phyloP scores from a whole-genome alignment of 2,329 filamentous ascomycete genomes.

The Fonsecaea pugnacius region DNA sequence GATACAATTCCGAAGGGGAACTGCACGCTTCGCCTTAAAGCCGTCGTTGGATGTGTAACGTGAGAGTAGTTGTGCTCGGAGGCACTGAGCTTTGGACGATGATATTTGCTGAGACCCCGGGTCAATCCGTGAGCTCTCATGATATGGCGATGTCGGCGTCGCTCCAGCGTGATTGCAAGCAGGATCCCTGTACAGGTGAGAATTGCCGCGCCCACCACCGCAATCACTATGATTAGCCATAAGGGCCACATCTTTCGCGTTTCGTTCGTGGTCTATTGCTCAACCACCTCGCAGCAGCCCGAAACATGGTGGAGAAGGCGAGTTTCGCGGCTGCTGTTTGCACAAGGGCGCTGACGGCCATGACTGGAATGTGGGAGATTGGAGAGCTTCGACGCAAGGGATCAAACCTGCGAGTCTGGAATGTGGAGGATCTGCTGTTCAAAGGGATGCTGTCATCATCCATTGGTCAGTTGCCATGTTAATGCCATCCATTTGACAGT shows the following conservation, averaged over 20 bases:
- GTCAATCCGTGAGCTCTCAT: slow-evolving; percentile 24
- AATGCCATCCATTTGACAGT: not conserved
- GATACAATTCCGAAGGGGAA: slow-evolving; percentile 22
- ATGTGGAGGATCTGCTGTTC: slow-evolving; percentile 10
- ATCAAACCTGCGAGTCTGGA: slow-evolving; percentile 13
- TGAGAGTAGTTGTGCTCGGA: slow-evolving; percentile 33
- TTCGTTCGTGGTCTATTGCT: slow-evolving; percentile 7
- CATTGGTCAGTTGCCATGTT: not conserved
- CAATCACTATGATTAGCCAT: slow-evolving; percentile 31
- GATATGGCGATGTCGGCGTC: slow-evolving; percentile 28
- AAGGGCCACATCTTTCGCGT: slow-evolving; percentile 33
- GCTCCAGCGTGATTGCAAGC: slow-evolving; percentile 29
- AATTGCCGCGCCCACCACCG: slow-evolving; percentile 24
- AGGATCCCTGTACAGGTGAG: slow-evolving; percentile 27
- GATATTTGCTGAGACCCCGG: slow-evolving; percentile 29
- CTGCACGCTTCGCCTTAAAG: slow-evolving; percentile 31
- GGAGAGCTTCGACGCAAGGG: slow-evolving; percentile 21
- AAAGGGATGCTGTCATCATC: slow-evolving; percentile 38
- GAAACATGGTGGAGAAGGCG: slow-evolving; percentile 22
- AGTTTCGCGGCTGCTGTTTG: slow-evolving; percentile 15
- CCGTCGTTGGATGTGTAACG: slow-evolving; percentile 24
- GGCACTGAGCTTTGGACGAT: slow-evolving; percentile 33
- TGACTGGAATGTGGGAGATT: slow-evolving; percentile 33
- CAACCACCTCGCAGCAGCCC: slow-evolving; percentile 2
- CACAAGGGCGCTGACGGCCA: not conserved